phyloP scores from a whole-genome alignment of 805 yeast species.

The Kurtzmaniella fragi region DNA sequence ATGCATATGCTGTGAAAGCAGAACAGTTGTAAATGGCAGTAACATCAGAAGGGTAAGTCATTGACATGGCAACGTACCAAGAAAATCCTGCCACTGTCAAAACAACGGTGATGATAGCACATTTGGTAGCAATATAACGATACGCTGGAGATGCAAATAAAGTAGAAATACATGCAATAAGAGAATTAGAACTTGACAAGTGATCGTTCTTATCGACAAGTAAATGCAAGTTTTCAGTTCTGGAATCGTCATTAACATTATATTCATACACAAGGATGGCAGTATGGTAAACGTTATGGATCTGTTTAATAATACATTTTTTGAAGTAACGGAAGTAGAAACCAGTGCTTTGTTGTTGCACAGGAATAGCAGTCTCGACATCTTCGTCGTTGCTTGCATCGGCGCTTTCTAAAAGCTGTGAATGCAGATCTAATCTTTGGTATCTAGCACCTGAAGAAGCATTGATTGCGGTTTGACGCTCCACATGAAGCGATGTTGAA shows the following conservation, averaged over 20 bases:
- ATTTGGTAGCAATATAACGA: slow-evolving; percentile 39
- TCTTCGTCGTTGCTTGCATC: neutral
- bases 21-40: slow-evolving; percentile 90
- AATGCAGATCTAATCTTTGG: slow-evolving; percentile 26
- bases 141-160: slow-evolving; percentile 44
- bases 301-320: slow-evolving; percentile 34
- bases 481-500: slow-evolving; percentile 8
- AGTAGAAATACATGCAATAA: slow-evolving; percentile 25
- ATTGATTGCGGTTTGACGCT: neutral
- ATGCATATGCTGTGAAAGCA: slow-evolving; percentile 82
- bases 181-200: slow-evolving; percentile 27
- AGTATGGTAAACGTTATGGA: slow-evolving; percentile 41
- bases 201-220: slow-evolving; percentile 34
- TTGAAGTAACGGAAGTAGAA: slow-evolving; percentile 23
- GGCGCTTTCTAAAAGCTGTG: slow-evolving; percentile 19
- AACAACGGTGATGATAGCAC: slow-evolving; percentile 47
- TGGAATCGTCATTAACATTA: slow-evolving; percentile 31
- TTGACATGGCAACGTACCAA: slow-evolving; percentile 80
- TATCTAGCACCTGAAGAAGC: slow-evolving; percentile 9
- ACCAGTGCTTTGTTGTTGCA: slow-evolving; percentile 5
- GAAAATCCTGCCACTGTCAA: slow-evolving; percentile 74
- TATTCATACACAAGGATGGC: slow-evolving; percentile 38
- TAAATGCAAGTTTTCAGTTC: slow-evolving; percentile 25
- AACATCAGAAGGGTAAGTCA: slow-evolving; percentile 78
- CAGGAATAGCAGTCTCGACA: slow-evolving; percentile 4